phyloP scores from a whole-genome alignment of 2,329 filamentous ascomycete species.

The Diaporthe batatas region DNA sequence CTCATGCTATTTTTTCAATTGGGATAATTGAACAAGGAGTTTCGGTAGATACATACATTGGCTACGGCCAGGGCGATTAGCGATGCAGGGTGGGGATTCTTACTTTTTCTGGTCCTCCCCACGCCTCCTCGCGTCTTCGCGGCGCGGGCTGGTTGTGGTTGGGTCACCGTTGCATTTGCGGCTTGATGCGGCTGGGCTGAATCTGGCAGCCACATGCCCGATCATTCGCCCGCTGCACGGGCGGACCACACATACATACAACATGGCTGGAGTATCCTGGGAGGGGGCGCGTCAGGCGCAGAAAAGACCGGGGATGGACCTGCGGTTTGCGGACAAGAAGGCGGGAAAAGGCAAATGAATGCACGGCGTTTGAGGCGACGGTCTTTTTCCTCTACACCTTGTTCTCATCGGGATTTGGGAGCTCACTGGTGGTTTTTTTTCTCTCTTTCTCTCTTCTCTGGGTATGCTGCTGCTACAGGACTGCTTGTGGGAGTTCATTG shows the following conservation, averaged over 20 bases:
- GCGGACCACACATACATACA: neutral
- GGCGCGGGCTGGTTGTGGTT: neutral
- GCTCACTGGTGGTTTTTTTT: neutral
- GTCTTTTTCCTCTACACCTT: neutral
- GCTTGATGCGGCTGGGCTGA: constrained; percentile 27
- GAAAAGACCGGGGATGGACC: constrained; percentile 17
- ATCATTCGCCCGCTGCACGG: constrained; percentile 7
- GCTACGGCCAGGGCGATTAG: constrained; percentile 3
- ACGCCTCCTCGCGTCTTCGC: neutral
- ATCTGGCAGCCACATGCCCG: constrained; percentile 8
- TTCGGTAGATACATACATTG: neutral
- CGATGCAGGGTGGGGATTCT: neutral
- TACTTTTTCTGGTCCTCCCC: constrained; percentile 2
- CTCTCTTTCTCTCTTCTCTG: neutral
- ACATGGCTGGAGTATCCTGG: neutral
- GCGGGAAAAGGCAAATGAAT: constrained; percentile 22
- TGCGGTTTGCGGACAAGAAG: constrained; percentile 5
- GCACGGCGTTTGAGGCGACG: constrained; percentile 21
- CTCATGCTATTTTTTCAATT: neutral
- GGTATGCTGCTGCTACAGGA: neutral
- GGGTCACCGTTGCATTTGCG: constrained; percentile 27
- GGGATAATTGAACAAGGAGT: neutral
- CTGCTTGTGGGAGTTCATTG: neutral
- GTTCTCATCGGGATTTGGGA: constrained; percentile 4
- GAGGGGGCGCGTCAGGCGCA: neutral